These are phyloP conservation scores for Puccinellia tenuiflora DNA, from an alignment of 176 grass and related monocot species.

Conservation along the genomic window DNA sequence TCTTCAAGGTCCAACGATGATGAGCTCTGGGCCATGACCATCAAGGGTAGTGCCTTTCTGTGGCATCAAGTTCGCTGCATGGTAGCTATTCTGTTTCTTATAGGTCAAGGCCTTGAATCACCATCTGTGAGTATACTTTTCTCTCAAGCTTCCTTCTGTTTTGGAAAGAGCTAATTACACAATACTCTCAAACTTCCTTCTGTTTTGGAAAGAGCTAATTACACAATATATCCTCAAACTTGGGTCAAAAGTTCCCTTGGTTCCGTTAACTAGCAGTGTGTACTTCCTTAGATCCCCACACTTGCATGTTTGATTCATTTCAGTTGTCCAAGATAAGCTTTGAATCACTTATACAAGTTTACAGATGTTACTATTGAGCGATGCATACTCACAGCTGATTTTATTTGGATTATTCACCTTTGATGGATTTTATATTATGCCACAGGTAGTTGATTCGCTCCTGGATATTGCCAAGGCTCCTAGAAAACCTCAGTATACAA, in stretches of 20 bases:
- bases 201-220: neutral
- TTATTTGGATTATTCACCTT: constrained; percentile 28
- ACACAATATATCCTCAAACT: neutral
- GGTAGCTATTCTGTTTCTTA: constrained; percentile 88
- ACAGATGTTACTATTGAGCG: neutral
- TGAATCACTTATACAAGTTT: constrained; percentile 2
- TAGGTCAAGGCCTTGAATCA: constrained; percentile 74
- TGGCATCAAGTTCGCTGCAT: constrained; percentile 99
- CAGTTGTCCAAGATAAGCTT: neutral
- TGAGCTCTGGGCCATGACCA: constrained; percentile 79
- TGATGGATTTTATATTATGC: constrained; percentile 8
- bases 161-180: neutral
- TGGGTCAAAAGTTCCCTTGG: neutral
- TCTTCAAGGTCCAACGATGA: constrained; percentile 55
- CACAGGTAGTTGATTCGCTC: constrained; percentile 78
- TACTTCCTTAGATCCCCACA: neutral
- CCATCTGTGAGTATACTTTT: constrained; percentile 64
- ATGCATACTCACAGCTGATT: neutral
- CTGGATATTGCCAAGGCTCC: constrained; percentile 59
- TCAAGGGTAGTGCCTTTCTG: constrained; percentile 89
- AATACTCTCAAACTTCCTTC: too few species aligned
- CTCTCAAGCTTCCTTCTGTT: constrained; percentile 14
- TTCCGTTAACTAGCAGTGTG: neutral
- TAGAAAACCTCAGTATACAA: constrained; percentile 95
- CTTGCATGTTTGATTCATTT: neutral